These are phyloP conservation scores for Pseudophaeomoniella oleicola DNA, from an alignment of 2,329 filamentous ascomycete species.

Conservation along the genomic window DNA sequence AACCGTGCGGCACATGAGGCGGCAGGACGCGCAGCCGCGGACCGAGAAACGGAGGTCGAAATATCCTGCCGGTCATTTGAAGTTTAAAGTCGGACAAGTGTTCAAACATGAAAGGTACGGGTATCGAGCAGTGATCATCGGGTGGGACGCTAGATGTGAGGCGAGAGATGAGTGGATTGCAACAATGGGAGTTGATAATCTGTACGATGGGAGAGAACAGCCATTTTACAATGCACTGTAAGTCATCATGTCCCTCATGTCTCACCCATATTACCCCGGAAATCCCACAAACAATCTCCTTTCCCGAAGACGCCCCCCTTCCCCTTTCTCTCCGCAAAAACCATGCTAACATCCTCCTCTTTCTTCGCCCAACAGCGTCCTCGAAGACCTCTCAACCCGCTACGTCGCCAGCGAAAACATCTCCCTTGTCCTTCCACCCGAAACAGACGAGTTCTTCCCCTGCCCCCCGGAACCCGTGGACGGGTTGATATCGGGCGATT, in stretches of 20 bases:
- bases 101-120: slow-evolving; percentile 70
- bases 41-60: slow-evolving; percentile 19
- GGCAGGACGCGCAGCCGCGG: slow-evolving; percentile 38
- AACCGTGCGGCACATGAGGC: slow-evolving; percentile 38
- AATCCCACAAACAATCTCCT: background rate
- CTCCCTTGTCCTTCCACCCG: slow-evolving; percentile 37
- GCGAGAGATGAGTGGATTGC: slow-evolving; percentile 50
- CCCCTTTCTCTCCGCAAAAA: background rate
- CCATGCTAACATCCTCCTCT: background rate
- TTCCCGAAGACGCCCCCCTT: slow-evolving; percentile 3
- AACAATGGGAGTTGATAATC: slow-evolving; percentile 46
- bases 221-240: slow-evolving; percentile 81
- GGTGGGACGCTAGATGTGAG: slow-evolving; percentile 59
- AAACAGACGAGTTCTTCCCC: slow-evolving; percentile 28
- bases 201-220: slow-evolving; percentile 47
- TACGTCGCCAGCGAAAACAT: slow-evolving; percentile 78
- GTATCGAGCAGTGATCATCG: slow-evolving; percentile 69
- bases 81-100: slow-evolving; percentile 63
- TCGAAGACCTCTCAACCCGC: slow-evolving; percentile 52
- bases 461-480: slow-evolving; percentile 22
- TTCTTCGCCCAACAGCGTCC: slow-evolving; percentile 12
- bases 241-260: slow-evolving; percentile 25
- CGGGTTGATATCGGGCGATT: slow-evolving; percentile 53
- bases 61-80: slow-evolving; percentile 28
- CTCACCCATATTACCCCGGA: slow-evolving; percentile 2